Conservation (phyloP, 495 filamentous ascomycete genomes). For the Halenospora varia region DNA sequence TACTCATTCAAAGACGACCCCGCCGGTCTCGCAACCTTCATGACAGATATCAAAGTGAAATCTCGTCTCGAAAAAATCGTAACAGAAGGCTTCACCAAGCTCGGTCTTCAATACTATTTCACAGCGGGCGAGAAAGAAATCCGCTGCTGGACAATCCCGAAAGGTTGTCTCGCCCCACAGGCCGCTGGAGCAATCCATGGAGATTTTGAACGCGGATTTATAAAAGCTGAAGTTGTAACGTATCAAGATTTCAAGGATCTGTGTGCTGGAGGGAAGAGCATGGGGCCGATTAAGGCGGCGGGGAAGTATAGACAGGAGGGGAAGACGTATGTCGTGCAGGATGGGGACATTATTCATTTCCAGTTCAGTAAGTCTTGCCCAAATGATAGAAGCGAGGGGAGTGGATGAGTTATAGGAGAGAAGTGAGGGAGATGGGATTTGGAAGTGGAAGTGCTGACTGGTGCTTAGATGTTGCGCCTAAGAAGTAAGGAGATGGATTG, state of each 20-base stretch:
- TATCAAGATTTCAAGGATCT: conserved; percentile 27
- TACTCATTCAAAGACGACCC: conserved; percentile 11
- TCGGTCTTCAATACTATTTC: conserved; percentile 32
- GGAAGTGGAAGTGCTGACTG: not conserved
- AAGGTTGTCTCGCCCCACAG: conserved; percentile 20
- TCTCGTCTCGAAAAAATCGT: conserved; percentile 28
- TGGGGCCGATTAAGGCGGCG: conserved; percentile 27
- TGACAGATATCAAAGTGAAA: conserved; percentile 26
- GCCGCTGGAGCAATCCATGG: conserved; percentile 27
- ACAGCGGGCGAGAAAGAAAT: conserved; percentile 35
- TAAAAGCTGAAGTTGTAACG: conserved; percentile 29
- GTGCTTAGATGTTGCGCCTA: conserved; percentile 13
- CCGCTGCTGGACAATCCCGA: conserved; percentile 30
- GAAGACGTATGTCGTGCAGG: conserved; percentile 28
- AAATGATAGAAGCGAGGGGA: not conserved
- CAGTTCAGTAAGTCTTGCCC: conserved; percentile 15
- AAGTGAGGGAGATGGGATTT: not conserved
- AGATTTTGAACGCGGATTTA: conserved; percentile 29
- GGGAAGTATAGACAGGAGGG: conserved; percentile 29
- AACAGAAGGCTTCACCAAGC: conserved; percentile 26
- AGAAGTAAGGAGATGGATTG: conserved; percentile 15
- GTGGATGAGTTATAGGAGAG: not conserved
- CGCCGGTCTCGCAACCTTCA: conserved; percentile 6
- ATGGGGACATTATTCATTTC: conserved; percentile 28
- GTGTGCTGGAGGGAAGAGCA: conserved; percentile 25